phyloP scores from a whole-genome alignment of 768 basidiomycete species.

The Phanerodontia chrysosporium region DNA sequence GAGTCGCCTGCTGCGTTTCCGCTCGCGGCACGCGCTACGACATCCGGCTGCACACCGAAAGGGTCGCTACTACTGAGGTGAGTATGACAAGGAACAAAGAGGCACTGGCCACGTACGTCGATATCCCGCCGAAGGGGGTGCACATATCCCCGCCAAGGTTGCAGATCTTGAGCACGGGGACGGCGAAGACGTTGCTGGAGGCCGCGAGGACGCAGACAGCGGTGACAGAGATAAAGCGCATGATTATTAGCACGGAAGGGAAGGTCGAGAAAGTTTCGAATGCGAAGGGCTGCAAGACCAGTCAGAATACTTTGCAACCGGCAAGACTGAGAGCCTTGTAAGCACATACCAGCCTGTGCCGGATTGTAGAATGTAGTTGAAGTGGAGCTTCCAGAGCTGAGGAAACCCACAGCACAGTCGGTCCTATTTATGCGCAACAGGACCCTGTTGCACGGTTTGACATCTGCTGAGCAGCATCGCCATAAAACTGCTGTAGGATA shows the following conservation, averaged over 20 bases:
- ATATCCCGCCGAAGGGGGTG: not conserved
- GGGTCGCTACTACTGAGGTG: not conserved
- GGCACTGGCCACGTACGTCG: not conserved
- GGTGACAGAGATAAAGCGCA: not conserved
- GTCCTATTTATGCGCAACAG: not conserved
- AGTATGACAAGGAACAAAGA: not conserved
- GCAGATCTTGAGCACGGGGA: not conserved
- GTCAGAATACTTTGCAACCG: not conserved
- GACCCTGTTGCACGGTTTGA: too few species aligned
- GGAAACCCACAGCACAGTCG: not conserved
- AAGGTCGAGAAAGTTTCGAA: not conserved
- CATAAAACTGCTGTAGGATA: too few species aligned
- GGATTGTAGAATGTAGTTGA: not conserved
- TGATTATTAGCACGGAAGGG: not conserved
- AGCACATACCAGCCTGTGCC: conserved; percentile 1
- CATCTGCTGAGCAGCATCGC: too few species aligned
- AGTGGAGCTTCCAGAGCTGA: conserved; percentile 1
- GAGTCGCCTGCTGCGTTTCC: not conserved
- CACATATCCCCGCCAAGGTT: not conserved
- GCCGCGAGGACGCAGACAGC: not conserved
- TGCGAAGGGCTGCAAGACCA: not conserved
- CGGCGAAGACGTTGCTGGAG: not conserved
- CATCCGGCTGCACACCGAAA: too few species aligned
- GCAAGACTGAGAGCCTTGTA: not conserved
- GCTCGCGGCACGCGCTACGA: too few species aligned